These are phyloP conservation scores for Prototheca cutis DNA, from an alignment of 163 green algal species.

Conservation along the genomic window DNA sequence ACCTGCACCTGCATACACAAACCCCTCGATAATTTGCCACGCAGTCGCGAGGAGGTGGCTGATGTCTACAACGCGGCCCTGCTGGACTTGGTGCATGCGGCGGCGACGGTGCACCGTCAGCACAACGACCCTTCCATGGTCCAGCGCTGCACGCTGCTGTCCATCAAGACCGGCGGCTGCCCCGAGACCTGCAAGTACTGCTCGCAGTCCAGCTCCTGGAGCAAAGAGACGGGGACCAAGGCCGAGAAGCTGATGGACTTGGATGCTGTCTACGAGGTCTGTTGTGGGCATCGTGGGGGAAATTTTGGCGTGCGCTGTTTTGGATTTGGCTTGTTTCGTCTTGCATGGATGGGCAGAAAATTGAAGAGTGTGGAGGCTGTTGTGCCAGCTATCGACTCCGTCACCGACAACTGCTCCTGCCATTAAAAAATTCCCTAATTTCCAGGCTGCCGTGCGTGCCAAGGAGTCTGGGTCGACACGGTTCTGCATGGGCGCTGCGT, in stretches of 20 bases:
- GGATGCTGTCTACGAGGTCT: conserved; percentile 83
- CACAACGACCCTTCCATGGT: conserved; percentile 86
- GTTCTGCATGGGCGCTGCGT: conserved; percentile 99
- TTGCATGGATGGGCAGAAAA: no score
- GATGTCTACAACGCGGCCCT: conserved; percentile 86
- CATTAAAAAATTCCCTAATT: no score
- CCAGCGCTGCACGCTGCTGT: conserved; percentile 94
- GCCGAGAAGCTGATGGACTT: conserved; percentile 90
- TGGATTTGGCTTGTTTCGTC: no score
- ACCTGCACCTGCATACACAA: not conserved
- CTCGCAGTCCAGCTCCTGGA: conserved; percentile 74
- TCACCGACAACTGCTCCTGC: no score
- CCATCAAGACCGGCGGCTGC: conserved; percentile 98
- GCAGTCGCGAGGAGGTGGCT: conserved; percentile 80
- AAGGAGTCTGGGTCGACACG: conserved; percentile 86
- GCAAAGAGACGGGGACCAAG: conserved; percentile 76
- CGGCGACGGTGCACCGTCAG: conserved; percentile 78
- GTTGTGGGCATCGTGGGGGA: not conserved
- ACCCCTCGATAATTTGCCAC: not conserved
- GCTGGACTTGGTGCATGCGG: conserved; percentile 85
- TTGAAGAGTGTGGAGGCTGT: no score
- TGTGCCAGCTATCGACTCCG: no score
- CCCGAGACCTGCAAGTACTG: conserved; percentile 98
- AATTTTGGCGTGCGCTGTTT: no score
- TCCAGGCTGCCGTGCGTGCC: conserved; percentile 69